Evolutionary conservation across 306 rosid genomes (phyloP).

Genomic region (Malus sieversii): DNA sequence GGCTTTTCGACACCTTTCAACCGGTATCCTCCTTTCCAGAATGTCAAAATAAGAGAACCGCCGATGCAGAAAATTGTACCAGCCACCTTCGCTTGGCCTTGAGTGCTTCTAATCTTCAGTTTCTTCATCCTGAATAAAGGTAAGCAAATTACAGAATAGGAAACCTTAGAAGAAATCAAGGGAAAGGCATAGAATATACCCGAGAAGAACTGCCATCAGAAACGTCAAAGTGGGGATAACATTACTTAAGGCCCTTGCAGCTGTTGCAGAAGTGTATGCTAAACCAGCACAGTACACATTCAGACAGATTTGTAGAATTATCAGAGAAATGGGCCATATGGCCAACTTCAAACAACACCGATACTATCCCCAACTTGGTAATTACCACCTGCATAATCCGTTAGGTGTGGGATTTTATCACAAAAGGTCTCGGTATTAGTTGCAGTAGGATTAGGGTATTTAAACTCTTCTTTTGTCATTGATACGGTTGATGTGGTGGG

Average conservation of each 20-base stretch:
- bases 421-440: too few relatives aligned
- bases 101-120: constrained; percentile 20
- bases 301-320: neutral
- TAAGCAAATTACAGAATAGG: neutral
- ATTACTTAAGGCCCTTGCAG: constrained; percentile 27
- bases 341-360: too few relatives aligned
- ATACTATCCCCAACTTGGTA: too few relatives aligned
- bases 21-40: constrained; percentile 29
- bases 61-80: constrained; percentile 29
- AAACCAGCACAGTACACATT: constrained; percentile 29
- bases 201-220: constrained; percentile 15
- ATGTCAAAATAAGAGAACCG: constrained; percentile 31
- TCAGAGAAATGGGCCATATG: too few relatives aligned
- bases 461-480: too few relatives aligned
- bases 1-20: constrained; percentile 18
- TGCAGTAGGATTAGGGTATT: too few relatives aligned
- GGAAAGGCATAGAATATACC: constrained; percentile 6
- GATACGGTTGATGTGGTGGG: too few relatives aligned
- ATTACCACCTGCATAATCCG: too few relatives aligned
- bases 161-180: neutral
- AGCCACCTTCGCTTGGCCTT: constrained; percentile 28
- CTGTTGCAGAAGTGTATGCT: constrained; percentile 24
- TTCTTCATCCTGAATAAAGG: constrained; percentile 29
- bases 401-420: too few relatives aligned
- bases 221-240: constrained; percentile 31